Percentiles rank a stretch among this genome's conserved stretches.
Evolutionary conservation across 2,329 filamentous ascomycete species (phyloP).

Genomic region (Neurospora sp.): DNA sequence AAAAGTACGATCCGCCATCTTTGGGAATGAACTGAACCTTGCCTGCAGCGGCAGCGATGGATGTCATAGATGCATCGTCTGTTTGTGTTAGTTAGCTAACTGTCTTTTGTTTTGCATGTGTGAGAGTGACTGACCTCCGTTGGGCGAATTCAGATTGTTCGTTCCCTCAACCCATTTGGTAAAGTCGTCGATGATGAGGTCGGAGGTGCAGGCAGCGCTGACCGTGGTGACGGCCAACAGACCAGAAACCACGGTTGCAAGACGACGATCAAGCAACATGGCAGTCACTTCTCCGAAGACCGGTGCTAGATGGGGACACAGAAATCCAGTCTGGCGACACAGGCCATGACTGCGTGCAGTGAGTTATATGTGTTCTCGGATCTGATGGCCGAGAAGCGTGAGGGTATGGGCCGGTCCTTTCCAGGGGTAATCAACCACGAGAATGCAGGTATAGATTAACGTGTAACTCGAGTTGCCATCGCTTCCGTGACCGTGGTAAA

Average conservation of each 20-base stretch:
- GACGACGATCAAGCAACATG: conserved; percentile 14
- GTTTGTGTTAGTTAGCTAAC: not conserved
- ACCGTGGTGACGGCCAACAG: conserved; percentile 10
- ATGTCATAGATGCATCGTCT: conserved; percentile 36
- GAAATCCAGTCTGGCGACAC: not conserved
- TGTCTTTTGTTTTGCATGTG: too few relatives aligned
- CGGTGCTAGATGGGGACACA: not conserved
- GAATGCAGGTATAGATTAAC: not conserved
- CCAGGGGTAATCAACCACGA: not conserved
- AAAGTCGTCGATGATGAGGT: conserved; percentile 22
- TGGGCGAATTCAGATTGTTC: conserved; percentile 19
- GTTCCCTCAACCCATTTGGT: conserved; percentile 17
- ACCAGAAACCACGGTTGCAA: conserved; percentile 14
- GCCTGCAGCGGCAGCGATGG: conserved; percentile 29
- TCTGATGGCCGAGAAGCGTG: not conserved
- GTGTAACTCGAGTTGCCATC: not conserved
- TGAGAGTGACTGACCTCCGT: conserved; percentile 16
- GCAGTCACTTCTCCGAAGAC: not conserved
- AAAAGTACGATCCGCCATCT: conserved; percentile 37
- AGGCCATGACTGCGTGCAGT: not conserved
- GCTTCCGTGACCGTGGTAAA: conserved; percentile 2
- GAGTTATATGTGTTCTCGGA: not conserved
- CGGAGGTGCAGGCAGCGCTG: conserved; percentile 18
- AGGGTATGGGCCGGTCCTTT: not conserved
- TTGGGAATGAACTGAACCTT: conserved; percentile 41